Percentiles rank a stretch among this genome's conserved stretches.
Evolutionary conservation across 2,329 filamentous ascomycete genomes (phyloP).

Genomic region (Fusarium mexicanum): DNA sequence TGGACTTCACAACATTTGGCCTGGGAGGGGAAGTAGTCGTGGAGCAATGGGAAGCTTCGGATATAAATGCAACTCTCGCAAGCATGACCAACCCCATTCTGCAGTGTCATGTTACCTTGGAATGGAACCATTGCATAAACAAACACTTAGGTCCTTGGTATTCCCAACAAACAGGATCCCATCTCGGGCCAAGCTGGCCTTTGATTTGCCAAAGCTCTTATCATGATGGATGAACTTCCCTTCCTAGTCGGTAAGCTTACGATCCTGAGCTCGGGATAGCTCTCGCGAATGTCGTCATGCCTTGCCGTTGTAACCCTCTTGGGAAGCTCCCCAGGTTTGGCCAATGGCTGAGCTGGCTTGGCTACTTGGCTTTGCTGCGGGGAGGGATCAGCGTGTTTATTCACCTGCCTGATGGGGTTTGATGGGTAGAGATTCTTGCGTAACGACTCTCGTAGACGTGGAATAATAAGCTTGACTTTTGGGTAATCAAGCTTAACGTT

Average conservation of each 20-base stretch:
- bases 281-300: conserved; percentile 35
- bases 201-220: conserved; percentile 23
- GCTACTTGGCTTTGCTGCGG: conserved; percentile 23
- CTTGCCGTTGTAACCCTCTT: conserved; percentile 22
- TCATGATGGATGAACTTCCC: conserved; percentile 20
- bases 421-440: conserved; percentile 21
- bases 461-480: conserved; percentile 13
- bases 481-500: conserved; percentile 12
- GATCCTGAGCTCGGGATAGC: conserved; percentile 19
- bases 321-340: conserved; percentile 16
- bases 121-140: conserved; percentile 24
- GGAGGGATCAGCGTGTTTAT: conserved; percentile 4
- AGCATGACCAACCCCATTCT: background rate
- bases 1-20: background rate
- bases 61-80: conserved; percentile 34
- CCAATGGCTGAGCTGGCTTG: conserved; percentile 13
- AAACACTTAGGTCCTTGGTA: background rate
- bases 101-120: conserved; percentile 29
- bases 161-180: conserved; percentile 13
- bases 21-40: background rate
- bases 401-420: conserved; percentile 30
- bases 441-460: conserved; percentile 1
- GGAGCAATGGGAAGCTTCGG: background rate
- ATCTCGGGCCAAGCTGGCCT: background rate
- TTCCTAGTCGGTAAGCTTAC: conserved; percentile 33